Base-by-base conservation (phyloP, 345 rosid genomes). In the Eucalyptus cladocalyx region DNA sequence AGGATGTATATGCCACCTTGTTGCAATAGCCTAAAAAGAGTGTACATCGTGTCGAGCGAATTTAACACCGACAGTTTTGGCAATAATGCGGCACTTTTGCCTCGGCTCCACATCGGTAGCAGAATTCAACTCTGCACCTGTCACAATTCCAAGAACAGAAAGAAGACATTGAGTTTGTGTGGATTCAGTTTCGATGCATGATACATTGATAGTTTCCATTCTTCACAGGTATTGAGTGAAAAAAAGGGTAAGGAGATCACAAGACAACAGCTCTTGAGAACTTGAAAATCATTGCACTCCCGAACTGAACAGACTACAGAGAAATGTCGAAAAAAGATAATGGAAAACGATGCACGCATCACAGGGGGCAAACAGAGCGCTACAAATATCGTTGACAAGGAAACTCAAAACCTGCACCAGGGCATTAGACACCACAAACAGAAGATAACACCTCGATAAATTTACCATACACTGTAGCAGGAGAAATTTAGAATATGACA, bases 71-170 rank as follows among this genome's bases (percentile, higher is more conserved):
- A 86, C 94, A 92, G 3, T 37, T 19, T 19, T 43, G 5, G 51
- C 94, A 93, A 65, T 49, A 91, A 72, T 92, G 93, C 28, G 87
- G 15, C 14, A 2, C 3, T 11, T 37, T 80, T 62, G 88, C 37
- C 50, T 40, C 49, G 21, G 62, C 32, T 88, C 93, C 93, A 87
- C 96, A 95, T 8, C 62, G 86, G 92, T 93, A 95, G 83, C 95
- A 93, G 90, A 94, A 94, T 80, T 91, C 93, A 50, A 87, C 86
- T 19, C 93, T 93, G 87, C 95, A 95, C 89, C 95, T 94, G 89
- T 32, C 26, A 88, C 34, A 42, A 49, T 72, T 9, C 13, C 53
- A 86, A 8, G 37, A 86, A 87, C 30, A 43, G 51, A 87, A 45
- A 9, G 21, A 40, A 40, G 85, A 76, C 85, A 11, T 76, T 28